A percentile compares a stretch with the other conserved stretches of the same genome.
Evolutionary conservation across 768 basidiomycete genomes (phyloP).

Genomic region (Glaciozyma antarctica): DNA sequence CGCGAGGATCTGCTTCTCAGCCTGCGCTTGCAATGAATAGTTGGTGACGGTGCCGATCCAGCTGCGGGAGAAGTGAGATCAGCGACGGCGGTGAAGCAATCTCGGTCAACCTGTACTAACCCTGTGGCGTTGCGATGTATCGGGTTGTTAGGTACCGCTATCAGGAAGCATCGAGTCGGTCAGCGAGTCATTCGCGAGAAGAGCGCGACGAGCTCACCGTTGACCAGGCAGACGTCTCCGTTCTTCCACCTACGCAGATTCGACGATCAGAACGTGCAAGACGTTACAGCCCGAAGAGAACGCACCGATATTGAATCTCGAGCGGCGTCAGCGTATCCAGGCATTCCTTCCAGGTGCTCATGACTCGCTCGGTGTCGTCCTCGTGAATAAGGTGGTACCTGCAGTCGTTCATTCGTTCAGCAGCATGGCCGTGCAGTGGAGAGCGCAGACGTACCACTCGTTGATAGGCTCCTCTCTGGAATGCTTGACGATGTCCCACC

Average conservation of each 20-base stretch:
- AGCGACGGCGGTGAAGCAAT: neutral
- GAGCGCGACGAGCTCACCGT: conserved; percentile 1
- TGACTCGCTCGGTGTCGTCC: conserved; percentile 2
- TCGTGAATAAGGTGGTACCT: neutral
- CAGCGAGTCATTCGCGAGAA: too few species aligned
- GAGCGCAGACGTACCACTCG: neutral
- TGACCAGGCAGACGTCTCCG: conserved; percentile 10
- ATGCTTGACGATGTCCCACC: neutral
- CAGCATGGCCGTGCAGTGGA: neutral
- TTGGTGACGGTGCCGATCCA: neutral
- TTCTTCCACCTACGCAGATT: conserved; percentile 3
- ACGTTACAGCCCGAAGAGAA: too few species aligned
- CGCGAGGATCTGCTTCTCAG: conserved; percentile 12
- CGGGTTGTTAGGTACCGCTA: too few species aligned
- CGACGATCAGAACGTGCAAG: too few species aligned
- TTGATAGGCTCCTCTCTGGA: neutral
- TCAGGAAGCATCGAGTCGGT: too few species aligned
- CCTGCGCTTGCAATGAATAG: conserved; percentile 11
- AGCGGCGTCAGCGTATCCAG: conserved; percentile 1
- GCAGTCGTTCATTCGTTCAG: neutral
- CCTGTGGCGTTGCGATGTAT: neutral
- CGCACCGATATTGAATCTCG: conserved; percentile 8
- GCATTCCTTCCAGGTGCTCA: neutral
- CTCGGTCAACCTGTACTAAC: conserved; percentile 15
- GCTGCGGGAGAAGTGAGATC: neutral